phyloP scores from a whole-genome alignment of 1,284 basidiomycete species.

The Puccinia coronata region DNA sequence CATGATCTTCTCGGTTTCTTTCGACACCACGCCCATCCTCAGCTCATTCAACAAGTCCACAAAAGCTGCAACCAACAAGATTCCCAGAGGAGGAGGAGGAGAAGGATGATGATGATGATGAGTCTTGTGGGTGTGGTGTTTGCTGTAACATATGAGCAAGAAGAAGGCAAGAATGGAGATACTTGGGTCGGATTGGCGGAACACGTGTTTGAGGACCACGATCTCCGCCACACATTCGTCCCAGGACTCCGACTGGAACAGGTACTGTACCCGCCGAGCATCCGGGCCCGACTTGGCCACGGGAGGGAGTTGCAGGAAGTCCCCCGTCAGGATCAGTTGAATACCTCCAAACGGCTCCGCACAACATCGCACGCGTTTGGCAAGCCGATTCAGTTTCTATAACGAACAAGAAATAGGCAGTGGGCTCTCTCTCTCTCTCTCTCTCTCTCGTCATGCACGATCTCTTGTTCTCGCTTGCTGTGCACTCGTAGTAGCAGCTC shows the following conservation, averaged over 20 bases:
- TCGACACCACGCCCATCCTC: slow-evolving; percentile 53
- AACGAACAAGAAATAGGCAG: too few relatives aligned
- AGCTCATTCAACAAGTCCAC: slow-evolving; percentile 59
- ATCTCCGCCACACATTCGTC: slow-evolving; percentile 71
- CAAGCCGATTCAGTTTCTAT: slow-evolving; percentile 22
- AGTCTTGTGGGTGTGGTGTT: too few relatives aligned
- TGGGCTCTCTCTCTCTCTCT: too few relatives aligned
- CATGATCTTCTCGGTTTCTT: slow-evolving; percentile 52
- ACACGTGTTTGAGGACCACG: slow-evolving; percentile 86
- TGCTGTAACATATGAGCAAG: slow-evolving; percentile 52
- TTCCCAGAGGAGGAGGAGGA: too few relatives aligned
- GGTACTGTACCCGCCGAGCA: slow-evolving; percentile 63
- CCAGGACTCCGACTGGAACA: slow-evolving; percentile 89
- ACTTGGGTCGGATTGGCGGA: slow-evolving; percentile 66
- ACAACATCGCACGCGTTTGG: neutral
- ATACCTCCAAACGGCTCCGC: slow-evolving; percentile 51
- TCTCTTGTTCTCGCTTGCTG: too few relatives aligned
- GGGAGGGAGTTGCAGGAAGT: slow-evolving; percentile 96
- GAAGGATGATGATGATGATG: too few relatives aligned
- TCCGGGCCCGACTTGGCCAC: slow-evolving; percentile 65
- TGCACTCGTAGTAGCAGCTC: too few relatives aligned
- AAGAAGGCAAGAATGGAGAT: slow-evolving; percentile 30
- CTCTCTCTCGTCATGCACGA: too few relatives aligned
- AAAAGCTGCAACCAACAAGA: slow-evolving; percentile 51
- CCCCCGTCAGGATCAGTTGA: slow-evolving; percentile 86